Evolutionary conservation across 805 yeast genomes (phyloP).

Genomic region (Sugiyamaella valdiviana): DNA sequence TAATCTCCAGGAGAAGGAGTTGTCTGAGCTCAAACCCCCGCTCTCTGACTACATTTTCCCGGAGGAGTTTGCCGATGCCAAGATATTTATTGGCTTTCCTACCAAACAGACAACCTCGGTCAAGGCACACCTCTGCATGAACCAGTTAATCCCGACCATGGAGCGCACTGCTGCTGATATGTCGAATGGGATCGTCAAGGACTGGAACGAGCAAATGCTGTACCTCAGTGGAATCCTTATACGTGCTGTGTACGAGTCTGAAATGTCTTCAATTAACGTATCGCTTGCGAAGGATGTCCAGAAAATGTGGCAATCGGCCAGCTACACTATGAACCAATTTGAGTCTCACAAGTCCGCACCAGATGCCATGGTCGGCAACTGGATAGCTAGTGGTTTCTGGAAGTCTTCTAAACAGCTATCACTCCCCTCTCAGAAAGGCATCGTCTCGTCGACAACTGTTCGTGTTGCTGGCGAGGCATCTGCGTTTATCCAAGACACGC

Average conservation of each 20-base stretch:
- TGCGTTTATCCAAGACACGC: conserved; percentile 22
- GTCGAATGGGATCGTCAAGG: conserved; percentile 36
- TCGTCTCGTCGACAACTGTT: conserved; percentile 27
- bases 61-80: conserved; percentile 31
- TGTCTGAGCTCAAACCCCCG: conserved; percentile 30
- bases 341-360: conserved; percentile 32
- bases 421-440: conserved; percentile 31
- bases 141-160: conserved; percentile 39
- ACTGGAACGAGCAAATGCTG: conserved; percentile 36
- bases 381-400: conserved; percentile 35
- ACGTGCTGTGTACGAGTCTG: conserved; percentile 33
- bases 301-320: conserved; percentile 18
- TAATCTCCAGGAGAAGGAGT: conserved; percentile 26
- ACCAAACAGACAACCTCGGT: conserved; percentile 37
- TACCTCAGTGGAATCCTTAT: conserved; percentile 34
- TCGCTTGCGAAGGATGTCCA: background rate
- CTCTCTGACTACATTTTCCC: conserved; percentile 35
- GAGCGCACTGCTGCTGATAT: conserved; percentile 39
- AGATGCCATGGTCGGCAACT: conserved; percentile 31
- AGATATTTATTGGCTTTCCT: conserved; percentile 37
- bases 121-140: conserved; percentile 33
- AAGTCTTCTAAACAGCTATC: conserved; percentile 22
- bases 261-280: conserved; percentile 21
- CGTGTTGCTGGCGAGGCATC: conserved; percentile 26
- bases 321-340: conserved; percentile 28